These are phyloP conservation scores for Lachancea thermotolerans DNA, from an alignment of 805 yeast species.

Conservation along the genomic window DNA sequence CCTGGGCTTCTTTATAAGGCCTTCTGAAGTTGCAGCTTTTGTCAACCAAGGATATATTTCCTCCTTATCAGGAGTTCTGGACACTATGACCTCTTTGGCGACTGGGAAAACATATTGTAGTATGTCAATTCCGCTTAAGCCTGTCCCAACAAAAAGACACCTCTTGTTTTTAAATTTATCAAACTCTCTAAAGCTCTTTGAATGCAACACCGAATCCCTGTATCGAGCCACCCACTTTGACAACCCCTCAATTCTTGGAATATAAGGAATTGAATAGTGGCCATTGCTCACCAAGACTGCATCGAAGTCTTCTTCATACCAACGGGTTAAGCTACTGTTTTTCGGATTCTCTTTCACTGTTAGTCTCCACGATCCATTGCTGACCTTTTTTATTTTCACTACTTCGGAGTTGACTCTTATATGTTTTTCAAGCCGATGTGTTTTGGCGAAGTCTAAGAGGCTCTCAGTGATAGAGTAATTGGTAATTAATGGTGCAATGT, in stretches of 20 bases:
- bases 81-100: conserved; percentile 45
- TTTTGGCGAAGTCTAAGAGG: conserved; percentile 11
- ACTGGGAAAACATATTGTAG: conserved; percentile 35
- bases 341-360: conserved; percentile 16
- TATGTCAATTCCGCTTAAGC: conserved; percentile 35
- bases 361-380: conserved; percentile 10
- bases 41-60: conserved; percentile 35
- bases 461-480: conserved; percentile 10
- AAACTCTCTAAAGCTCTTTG: conserved; percentile 13
- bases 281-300: conserved; percentile 36
- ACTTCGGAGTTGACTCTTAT: conserved; percentile 16
- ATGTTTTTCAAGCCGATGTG: conserved; percentile 4
- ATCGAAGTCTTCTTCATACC: conserved; percentile 37
- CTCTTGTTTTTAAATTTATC: conserved; percentile 25
- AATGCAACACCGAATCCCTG: conserved; percentile 39
- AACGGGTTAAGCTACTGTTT: conserved; percentile 21
- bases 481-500: conserved; percentile 12
- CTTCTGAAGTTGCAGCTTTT: conserved; percentile 34
- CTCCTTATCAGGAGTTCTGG: conserved; percentile 65
- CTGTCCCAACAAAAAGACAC: conserved; percentile 37
- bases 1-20: conserved; percentile 33
- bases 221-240: conserved; percentile 12
- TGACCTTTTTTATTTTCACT: conserved; percentile 13
- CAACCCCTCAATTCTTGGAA: conserved; percentile 25
- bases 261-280: conserved; percentile 37